Evolutionary conservation across 2,329 filamentous ascomycete species (phyloP), one percentile per base, ranked within the genome.

Genomic region (Talaromyces rugulosus): DNA sequence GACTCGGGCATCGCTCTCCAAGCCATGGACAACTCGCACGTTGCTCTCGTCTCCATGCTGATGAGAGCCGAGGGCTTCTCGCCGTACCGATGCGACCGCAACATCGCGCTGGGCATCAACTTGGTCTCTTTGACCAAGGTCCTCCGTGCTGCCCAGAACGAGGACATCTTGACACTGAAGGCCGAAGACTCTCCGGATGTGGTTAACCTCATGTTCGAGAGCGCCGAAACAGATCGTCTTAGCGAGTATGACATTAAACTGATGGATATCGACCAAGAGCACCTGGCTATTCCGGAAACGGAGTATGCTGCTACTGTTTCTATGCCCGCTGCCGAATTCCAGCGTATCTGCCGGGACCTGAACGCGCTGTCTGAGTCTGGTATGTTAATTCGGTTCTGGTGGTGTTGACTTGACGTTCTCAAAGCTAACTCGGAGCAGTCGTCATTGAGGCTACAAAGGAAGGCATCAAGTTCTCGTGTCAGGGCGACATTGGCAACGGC

Each of bases 261-360:
- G 77, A 99, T 99, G 95, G 95, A 99, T 77, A 99, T 99, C 78
- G 95, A 99, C 80, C 96, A 99, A 82, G 95, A 99, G 85, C 95
- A 99, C 78, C 82, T 99, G 79, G 95, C 95, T 66, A 99, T 99
- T 71, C 95, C 95, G 16, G 94, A 99, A 72, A 99, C 96, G n/a
- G 95, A 99, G 73, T 99, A 99, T 75, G 90, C 92, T 44, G 90
- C 95, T 55, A 95, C 90, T 18, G 91, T 99, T 67, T 83, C 85
- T 60, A 92, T 99, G 91, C 94, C 95, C 14, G 87, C 90, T 36
- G 77, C 82, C 55, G 95, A 99, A 80, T 98, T 99, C 80, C 89
- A 91, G 80, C 89, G 93, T 70, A 99, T 99, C 78, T 96, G 92
- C 81, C 88, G 90, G 66, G 96, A 99, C 80, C 80, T 99, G 72